Percentiles rank a stretch among this genome's conserved stretches.
Conservation (phyloP, 208 protist genomes). For the Trypanosoma mega region DNA sequence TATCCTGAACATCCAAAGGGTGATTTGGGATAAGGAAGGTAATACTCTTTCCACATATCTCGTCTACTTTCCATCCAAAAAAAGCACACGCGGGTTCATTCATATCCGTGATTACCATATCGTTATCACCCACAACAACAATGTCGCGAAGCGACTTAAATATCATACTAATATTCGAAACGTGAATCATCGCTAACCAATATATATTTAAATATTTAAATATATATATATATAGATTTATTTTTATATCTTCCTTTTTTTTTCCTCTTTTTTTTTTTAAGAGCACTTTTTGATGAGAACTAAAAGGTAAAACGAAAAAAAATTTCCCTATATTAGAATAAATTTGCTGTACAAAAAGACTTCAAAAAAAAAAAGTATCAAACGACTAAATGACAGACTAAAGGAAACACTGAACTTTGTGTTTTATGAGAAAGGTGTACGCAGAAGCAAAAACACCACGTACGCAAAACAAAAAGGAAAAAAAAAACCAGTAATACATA, state of each 20-base stretch:
- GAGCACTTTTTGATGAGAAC: too few relatives aligned
- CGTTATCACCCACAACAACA: constrained; percentile 88
- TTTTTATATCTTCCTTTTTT: constrained; percentile 9
- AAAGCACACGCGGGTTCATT: constrained; percentile 71
- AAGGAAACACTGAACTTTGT: too few relatives aligned
- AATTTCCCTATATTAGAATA: too few relatives aligned
- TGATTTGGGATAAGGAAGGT: constrained; percentile 86
- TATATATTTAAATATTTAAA: too few relatives aligned
- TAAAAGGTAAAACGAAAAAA: constrained; percentile 13
- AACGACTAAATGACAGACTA: too few relatives aligned
- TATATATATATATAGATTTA: background rate
- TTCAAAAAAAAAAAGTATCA: too few relatives aligned
- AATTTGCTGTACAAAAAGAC: too few relatives aligned
- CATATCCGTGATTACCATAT: constrained; percentile 90
- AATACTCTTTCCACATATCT: constrained; percentile 86
- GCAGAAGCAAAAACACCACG: too few relatives aligned
- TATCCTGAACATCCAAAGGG: constrained; percentile 80
- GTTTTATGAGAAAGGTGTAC: too few relatives aligned
- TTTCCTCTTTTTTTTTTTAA: too few relatives aligned
- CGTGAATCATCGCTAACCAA: constrained; percentile 52
- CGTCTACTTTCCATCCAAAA: constrained; percentile 71
- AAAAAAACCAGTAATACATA: too few relatives aligned
- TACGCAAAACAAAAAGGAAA: too few relatives aligned
- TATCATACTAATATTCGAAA: constrained; percentile 82
- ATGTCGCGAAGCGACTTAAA: constrained; percentile 88